Base-by-base conservation (phyloP, 805 yeast species). In the Yarrowia deformans region DNA sequence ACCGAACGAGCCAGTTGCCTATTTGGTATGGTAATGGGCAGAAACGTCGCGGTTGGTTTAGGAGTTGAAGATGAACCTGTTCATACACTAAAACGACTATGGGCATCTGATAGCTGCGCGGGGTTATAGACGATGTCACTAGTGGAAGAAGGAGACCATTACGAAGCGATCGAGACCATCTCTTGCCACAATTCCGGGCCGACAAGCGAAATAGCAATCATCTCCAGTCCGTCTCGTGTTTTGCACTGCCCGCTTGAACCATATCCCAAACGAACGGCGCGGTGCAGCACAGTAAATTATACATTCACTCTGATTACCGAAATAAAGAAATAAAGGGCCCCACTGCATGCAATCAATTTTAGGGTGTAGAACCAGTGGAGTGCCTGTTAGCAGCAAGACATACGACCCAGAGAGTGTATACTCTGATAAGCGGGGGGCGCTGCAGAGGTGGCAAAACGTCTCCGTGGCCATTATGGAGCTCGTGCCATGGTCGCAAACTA, bases 181-280 rank as follows among this genome's bases (percentile, higher is more conserved):
- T 16, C 29, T 4, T 23, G 39, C 14, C 18, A 29, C 34, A 1
- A 14, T 5, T 7, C 16, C 40, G 18, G 4, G 8, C 40, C 13
- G 14, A 50, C 40, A 50, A 50, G 56, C 40, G 8, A 35, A 35
- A 37, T 54, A 54, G 58, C 58, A 54, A 54, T 18, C 58, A 23
- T 34, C 42, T 52, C 58, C 42, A 19, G 32, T 16, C 34, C 8
- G n/a, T 13, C 43, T 35, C 29, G 5, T n/a, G 16, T 23, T 54
- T 35, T 54, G 60, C 60, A 54, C 60, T 37, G 60, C 60, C 60
- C 60, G 34, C 60, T 19, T n/a, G 14, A 54, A 54, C 60, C 45
- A 39, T 54, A 54, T 54, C 43, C 58, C 7, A 18, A 37, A 54
- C 58, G 58, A 23, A 23, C 29, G 29, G 29, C 29, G 29, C 29